Conservation (phyloP, 2,329 filamentous ascomycete genomes). For the Diaporthe destruens region DNA sequence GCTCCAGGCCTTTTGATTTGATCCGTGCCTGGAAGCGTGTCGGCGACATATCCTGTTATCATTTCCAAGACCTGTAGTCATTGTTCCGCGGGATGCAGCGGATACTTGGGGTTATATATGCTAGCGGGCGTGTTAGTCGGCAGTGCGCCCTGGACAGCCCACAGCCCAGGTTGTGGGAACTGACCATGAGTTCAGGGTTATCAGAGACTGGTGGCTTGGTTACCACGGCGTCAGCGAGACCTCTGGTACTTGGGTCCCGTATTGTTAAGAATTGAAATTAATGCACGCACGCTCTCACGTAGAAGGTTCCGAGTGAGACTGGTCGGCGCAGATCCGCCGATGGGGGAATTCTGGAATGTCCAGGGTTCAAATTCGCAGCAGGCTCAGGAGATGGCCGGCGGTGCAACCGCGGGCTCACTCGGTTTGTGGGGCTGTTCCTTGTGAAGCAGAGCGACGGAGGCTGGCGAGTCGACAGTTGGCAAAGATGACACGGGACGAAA, state of each 20-base stretch:
- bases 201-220: conserved; percentile 30
- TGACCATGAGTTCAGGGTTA: conserved; percentile 26
- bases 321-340: conserved; percentile 21
- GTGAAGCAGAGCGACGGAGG: conserved; percentile 2
- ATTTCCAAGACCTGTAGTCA: conserved; percentile 41
- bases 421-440: conserved; percentile 20
- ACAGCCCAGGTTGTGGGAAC: neutral
- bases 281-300: conserved; percentile 35
- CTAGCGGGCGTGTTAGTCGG: conserved; percentile 33
- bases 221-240: conserved; percentile 37
- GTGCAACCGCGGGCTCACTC: conserved; percentile 14
- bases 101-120: conserved; percentile 16
- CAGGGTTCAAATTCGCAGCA: conserved; percentile 15
- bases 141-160: conserved; percentile 2
- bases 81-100: conserved; percentile 34
- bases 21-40: conserved; percentile 44
- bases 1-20: conserved; percentile 43
- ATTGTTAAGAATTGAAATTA: conserved; percentile 10
- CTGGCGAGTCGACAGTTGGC: conserved; percentile 12
- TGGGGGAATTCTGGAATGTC: neutral
- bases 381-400: conserved; percentile 11
- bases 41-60: conserved; percentile 39
- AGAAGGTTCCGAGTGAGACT: conserved; percentile 19
- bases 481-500: conserved; percentile 2
- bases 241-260: conserved; percentile 13